A percentile compares a stretch with the other conserved stretches of the same genome.
Conservation (phyloP, 169 alveolate species). For the Plasmodium fragile region DNA sequence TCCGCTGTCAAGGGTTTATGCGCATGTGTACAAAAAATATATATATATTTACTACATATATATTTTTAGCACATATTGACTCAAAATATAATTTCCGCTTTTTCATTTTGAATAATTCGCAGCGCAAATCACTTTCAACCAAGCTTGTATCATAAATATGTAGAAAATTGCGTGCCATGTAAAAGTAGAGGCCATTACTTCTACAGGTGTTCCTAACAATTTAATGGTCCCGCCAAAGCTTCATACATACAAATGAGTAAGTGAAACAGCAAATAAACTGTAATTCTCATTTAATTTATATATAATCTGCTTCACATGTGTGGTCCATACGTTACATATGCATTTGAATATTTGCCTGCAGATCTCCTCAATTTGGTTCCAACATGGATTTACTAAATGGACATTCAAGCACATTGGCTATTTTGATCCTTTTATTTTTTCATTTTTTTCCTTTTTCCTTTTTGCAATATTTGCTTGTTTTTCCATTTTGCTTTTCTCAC, state of each 20-base stretch:
- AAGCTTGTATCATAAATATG: background rate
- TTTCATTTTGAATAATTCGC: background rate
- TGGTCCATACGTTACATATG: background rate
- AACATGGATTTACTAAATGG: background rate
- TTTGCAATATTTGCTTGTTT: background rate
- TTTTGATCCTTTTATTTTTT: background rate
- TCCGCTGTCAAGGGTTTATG: background rate
- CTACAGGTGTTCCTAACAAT: background rate
- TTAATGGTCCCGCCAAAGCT: background rate
- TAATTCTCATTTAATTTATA: background rate
- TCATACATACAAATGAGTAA: background rate
- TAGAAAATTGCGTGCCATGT: background rate
- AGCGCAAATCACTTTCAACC: background rate
- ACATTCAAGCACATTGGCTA: background rate
- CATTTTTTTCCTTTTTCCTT: background rate
- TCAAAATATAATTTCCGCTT: background rate
- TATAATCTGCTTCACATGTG: background rate
- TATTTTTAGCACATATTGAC: background rate
- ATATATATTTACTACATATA: background rate
- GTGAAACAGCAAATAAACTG: background rate
- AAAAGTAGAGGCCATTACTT: background rate
- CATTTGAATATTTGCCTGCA: background rate
- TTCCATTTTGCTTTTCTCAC: background rate
- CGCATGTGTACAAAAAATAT: background rate
- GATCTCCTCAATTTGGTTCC: background rate